phyloP scores from a whole-genome alignment of 768 basidiomycete species.

The Russula compacta region DNA sequence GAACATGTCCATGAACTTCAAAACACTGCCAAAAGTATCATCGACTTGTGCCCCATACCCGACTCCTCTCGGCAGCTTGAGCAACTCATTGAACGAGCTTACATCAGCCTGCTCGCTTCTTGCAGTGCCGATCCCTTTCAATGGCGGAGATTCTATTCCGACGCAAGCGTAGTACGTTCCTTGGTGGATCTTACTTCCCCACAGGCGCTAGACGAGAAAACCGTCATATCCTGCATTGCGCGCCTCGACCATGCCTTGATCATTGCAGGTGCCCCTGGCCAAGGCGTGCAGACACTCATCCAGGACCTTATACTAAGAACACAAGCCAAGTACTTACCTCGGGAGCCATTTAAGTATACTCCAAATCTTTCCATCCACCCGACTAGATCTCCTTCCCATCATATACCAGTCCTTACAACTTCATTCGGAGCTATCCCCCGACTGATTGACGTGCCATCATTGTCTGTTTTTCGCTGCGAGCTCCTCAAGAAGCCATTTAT shows the following conservation, averaged over 20 bases:
- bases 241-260: constrained; percentile 75
- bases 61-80: constrained; percentile 27
- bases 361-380: not conserved
- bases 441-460: constrained; percentile 44
- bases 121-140: constrained; percentile 28
- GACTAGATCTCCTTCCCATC: not conserved
- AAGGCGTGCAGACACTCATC: constrained; percentile 50
- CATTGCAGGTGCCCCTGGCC: constrained; percentile 68
- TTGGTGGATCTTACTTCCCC: constrained; percentile 30
- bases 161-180: constrained; percentile 53
- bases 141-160: constrained; percentile 72
- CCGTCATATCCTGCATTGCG: constrained; percentile 40
- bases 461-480: constrained; percentile 42
- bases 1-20: constrained; percentile 26
- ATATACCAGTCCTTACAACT: constrained; percentile 7
- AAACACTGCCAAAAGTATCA: not conserved
- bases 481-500: constrained; percentile 54
- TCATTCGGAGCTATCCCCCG: constrained; percentile 28
- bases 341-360: not conserved
- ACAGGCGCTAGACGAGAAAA: constrained; percentile 14
- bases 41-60: not conserved
- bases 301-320: constrained; percentile 50
- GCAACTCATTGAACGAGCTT: constrained; percentile 37
- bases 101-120: constrained; percentile 40
- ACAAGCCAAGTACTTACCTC: constrained; percentile 35